Percentiles rank a stretch among this genome's conserved stretches.
Evolutionary conservation across 371 early-diverging fungal genomes (phyloP).

Genomic region (Dinochytrium kinnereticum): DNA sequence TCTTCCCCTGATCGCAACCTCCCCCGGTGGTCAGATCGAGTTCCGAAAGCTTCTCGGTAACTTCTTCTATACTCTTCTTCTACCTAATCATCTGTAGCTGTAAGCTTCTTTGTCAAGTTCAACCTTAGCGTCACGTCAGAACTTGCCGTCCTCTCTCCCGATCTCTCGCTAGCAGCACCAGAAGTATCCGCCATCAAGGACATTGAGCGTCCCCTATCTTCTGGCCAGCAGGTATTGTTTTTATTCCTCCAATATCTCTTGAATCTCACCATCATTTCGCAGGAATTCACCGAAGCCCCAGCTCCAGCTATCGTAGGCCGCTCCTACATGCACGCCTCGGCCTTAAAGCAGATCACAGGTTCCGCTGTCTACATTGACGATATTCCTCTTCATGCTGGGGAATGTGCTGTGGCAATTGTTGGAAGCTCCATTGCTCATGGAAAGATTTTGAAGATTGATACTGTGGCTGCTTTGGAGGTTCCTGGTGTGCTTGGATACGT

Average conservation of each 20-base stretch:
- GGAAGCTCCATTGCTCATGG: conserved; percentile 68
- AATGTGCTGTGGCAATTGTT: conserved; percentile 69
- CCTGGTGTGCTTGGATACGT: conserved; percentile 70
- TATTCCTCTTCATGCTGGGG: conserved; percentile 66
- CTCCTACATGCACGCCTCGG: conserved; percentile 68
- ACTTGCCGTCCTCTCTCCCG: not conserved
- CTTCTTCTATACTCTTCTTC: not conserved
- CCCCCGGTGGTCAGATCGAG: conserved; percentile 80
- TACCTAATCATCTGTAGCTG: conserved; percentile 35
- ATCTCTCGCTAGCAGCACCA: conserved; percentile 3
- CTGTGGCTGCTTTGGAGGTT: conserved; percentile 58
- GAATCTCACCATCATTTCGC: too few relatives aligned
- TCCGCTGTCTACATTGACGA: conserved; percentile 80
- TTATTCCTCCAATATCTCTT: not conserved
- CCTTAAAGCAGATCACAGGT: conserved; percentile 82
- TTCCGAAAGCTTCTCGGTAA: conserved; percentile 66
- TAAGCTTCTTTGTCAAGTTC: conserved; percentile 74
- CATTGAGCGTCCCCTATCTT: conserved; percentile 38
- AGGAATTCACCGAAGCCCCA: conserved; percentile 33
- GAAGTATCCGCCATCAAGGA: conserved; percentile 39
- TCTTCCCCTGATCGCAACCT: conserved; percentile 60
- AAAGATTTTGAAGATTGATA: conserved; percentile 61
- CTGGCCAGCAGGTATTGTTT: conserved; percentile 28
- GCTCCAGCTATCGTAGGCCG: conserved; percentile 60
- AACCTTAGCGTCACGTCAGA: conserved; percentile 57